Evolutionary conservation across 2,329 filamentous ascomycete genomes (phyloP).

Genomic region (Penicillium sclerotiorum): DNA sequence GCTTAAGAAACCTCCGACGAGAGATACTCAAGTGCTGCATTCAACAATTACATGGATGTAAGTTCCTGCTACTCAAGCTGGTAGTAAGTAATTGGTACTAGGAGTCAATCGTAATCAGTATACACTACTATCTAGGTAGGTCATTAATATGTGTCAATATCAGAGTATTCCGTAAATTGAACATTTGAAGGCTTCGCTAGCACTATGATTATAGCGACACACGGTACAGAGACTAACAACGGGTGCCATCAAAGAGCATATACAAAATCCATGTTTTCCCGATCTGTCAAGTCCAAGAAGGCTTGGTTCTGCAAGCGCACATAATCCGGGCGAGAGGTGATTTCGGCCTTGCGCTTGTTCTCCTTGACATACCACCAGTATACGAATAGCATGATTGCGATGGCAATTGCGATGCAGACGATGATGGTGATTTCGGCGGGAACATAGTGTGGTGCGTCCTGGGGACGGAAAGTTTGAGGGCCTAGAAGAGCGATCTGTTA

Average conservation of each 20-base stretch:
- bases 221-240: neutral
- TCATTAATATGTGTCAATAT: too few species aligned
- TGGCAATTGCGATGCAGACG: constrained; percentile 58
- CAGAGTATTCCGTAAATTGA: too few species aligned
- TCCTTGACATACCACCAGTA: constrained; percentile 62
- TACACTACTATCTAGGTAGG: too few species aligned
- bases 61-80: too few species aligned
- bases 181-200: too few species aligned
- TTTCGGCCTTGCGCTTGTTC: constrained; percentile 61
- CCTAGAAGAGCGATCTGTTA: constrained; percentile 29
- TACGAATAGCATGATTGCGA: constrained; percentile 62
- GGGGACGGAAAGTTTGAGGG: constrained; percentile 59
- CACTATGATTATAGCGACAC: too few species aligned
- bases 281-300: constrained; percentile 66
- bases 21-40: too few species aligned
- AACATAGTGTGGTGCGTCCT: constrained; percentile 62
- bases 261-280: constrained; percentile 66
- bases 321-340: constrained; percentile 59
- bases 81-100: too few species aligned
- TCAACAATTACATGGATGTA: too few species aligned
- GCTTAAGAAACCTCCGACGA: too few species aligned
- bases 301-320: constrained; percentile 66
- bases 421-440: constrained; percentile 67
- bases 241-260: constrained; percentile 42
- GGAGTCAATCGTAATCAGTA: too few species aligned